Evolutionary conservation across 768 basidiomycete species (phyloP).

Genomic region (Suillus occidentalis): DNA sequence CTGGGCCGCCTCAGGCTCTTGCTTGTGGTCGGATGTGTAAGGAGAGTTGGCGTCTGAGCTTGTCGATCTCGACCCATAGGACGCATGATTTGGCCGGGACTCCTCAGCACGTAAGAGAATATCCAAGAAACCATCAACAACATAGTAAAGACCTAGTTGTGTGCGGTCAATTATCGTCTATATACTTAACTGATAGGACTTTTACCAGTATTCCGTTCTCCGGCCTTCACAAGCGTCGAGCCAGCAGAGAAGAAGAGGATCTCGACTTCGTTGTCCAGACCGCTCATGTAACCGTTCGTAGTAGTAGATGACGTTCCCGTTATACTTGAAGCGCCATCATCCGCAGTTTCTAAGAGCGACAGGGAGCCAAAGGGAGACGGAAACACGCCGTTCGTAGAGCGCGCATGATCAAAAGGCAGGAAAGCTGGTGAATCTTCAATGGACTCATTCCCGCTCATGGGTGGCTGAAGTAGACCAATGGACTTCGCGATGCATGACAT

Average conservation of each 20-base stretch:
- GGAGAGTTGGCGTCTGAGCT: conserved; percentile 38
- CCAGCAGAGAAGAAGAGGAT: conserved; percentile 92
- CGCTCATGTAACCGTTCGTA: conserved; percentile 61
- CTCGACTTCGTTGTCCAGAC: conserved; percentile 95
- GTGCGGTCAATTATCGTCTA: conserved; percentile 6
- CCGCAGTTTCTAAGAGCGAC: conserved; percentile 68
- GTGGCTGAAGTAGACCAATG: conserved; percentile 89
- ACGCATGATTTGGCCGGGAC: conserved; percentile 14
- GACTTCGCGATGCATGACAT: conserved; percentile 98
- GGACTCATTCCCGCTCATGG: conserved; percentile 67
- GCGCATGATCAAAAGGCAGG: conserved; percentile 45
- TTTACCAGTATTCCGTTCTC: conserved; percentile 82
- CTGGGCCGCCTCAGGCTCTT: conserved; percentile 32
- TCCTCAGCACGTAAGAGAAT: conserved; percentile 69
- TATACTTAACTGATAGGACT: conserved; percentile 12
- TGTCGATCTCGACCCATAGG: conserved; percentile 14
- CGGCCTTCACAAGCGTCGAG: conserved; percentile 81
- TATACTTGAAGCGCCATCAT: conserved; percentile 65
- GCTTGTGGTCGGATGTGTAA: conserved; percentile 34
- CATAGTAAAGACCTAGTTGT: conserved; percentile 76
- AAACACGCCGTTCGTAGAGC: conserved; percentile 39
- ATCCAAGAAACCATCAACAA: conserved; percentile 95
- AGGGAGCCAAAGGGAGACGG: conserved; percentile 72
- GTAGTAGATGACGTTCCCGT: conserved; percentile 59
- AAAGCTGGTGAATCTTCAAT: conserved; percentile 66